These are phyloP conservation scores for Tylopilus vinaceipallidus DNA, from an alignment of 768 basidiomycete genomes.

Conservation along the genomic window DNA sequence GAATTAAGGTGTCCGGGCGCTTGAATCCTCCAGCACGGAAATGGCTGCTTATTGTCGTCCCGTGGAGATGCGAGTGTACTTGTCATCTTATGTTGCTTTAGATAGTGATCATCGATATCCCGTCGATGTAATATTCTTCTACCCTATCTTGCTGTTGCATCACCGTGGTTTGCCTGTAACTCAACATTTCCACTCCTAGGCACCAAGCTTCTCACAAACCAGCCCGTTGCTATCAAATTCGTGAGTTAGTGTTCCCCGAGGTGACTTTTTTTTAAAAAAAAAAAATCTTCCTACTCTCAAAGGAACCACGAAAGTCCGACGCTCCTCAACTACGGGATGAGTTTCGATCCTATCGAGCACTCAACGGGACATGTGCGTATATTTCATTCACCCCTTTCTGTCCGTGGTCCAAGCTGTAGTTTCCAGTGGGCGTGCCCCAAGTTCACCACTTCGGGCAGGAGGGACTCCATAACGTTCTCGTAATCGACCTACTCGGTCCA, in stretches of 20 bases:
- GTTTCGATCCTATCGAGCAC: conserved; percentile 94
- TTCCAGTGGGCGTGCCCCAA: conserved; percentile 89
- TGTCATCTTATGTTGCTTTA: conserved; percentile 5
- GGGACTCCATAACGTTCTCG: conserved; percentile 93
- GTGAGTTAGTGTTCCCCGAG: conserved; percentile 45
- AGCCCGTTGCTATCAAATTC: conserved; percentile 96
- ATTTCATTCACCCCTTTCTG: conserved; percentile 1
- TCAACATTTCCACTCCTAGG: conserved; percentile 46
- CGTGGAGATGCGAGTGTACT: conserved; percentile 4
- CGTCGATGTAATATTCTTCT: conserved; percentile 4
- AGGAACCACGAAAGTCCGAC: conserved; percentile 97
- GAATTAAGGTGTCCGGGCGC: conserved; percentile 13
- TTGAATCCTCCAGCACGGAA: conserved; percentile 4
- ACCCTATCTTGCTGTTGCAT: background rate
- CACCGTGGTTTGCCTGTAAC: conserved; percentile 2
- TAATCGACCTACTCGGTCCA: conserved; percentile 95
- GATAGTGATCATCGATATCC: conserved; percentile 7
- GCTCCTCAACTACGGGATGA: conserved; percentile 97
- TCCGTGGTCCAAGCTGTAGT: conserved; percentile 12
- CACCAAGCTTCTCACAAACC: conserved; percentile 77
- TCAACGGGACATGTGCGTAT: conserved; percentile 81
- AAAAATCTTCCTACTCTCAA: conserved; percentile 17
- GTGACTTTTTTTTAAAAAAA: conserved; percentile 7
- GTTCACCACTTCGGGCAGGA: conserved; percentile 99
- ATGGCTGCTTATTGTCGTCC: conserved; percentile 4